Base-by-base conservation (phyloP, 2,329 filamentous ascomycete species). In the Metarhizium anisopliae region DNA sequence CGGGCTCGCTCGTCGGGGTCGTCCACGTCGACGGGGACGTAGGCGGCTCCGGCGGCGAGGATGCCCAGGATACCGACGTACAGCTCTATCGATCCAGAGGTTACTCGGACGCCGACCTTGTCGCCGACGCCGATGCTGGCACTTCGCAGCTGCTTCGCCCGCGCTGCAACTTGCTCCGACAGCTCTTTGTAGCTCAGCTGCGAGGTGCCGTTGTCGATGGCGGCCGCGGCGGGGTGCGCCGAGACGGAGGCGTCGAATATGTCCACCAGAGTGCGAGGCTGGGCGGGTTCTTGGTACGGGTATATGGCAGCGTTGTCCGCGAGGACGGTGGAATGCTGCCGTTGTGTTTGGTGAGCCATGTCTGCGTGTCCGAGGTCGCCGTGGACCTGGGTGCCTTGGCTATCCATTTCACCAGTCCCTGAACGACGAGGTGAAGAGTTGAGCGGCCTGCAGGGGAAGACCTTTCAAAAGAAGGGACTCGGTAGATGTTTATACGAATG, bases 1-100 rank as follows among this genome's bases (percentile, higher is more conserved):
- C 58, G 50, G 5, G 60, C 61, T 11, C 61, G 61, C 47, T 63
- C 61, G 25, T 59, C 56, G 2, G 61, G 61, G 30, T 63, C 60
- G 38, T 63, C 61, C 14, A 63, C 59, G 51, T 63, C 60, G 25
- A 63, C 61, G 6, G 61, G 61, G 20, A 63, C 61, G 16, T 63
- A 63, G 25, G 61, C 59, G 3, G 61, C 61, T 2, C 59, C 61
- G 8, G 59, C 58, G 6, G 55, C 49, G 3, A 63, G 36, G n/a
- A 63, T 50, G 11, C 58, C 57, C 7, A 63, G 59, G 18, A 63
- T 63, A 54, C 56, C 29, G 18, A 59, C 53, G 40, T 63, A 63
- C 4, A 63, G 58, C 47, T 61, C 59, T 10, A 56, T 43, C 2
- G 60, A 55, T 11, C 61, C 61, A 3, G 61, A 63, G n/a, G 51